A percentile compares a stretch with the other conserved stretches of the same genome.
These are phyloP conservation scores for Pseudopithomyces chartarum DNA, from an alignment of 2,329 filamentous ascomycete species.

Conservation along the genomic window DNA sequence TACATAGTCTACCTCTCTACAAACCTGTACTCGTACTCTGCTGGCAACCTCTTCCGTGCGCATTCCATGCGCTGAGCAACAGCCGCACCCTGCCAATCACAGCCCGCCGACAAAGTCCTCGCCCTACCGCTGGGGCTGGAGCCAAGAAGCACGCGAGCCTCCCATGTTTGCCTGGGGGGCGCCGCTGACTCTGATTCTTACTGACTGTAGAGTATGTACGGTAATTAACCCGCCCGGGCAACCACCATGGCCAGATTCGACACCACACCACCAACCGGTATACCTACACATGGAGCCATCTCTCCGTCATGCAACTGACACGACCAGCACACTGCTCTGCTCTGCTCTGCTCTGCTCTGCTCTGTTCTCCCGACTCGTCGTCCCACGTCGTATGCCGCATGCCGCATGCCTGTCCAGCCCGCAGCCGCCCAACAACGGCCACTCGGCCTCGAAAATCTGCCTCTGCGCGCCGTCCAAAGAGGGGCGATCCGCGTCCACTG, in stretches of 20 bases:
- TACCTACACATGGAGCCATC: too few relatives aligned
- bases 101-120: slow-evolving; percentile 25
- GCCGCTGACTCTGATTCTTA: slow-evolving; percentile 18
- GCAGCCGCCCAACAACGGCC: not conserved
- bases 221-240: slow-evolving; percentile 24
- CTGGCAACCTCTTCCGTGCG: slow-evolving; percentile 6
- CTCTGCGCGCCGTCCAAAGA: not conserved
- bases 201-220: too few relatives aligned
- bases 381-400: not conserved
- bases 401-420: not conserved
- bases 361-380: slow-evolving; percentile 3
- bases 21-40: too few relatives aligned
- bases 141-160: slow-evolving; percentile 21
- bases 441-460: not conserved
- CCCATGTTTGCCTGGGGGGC: slow-evolving; percentile 22
- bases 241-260: slow-evolving; percentile 26
- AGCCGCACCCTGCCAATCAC: slow-evolving; percentile 26
- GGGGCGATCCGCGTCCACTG: slow-evolving; percentile 9
- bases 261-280: not conserved
- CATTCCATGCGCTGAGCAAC: slow-evolving; percentile 9
- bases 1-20: too few relatives aligned
- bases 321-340: not conserved
- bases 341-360: too few relatives aligned
- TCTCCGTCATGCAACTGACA: not conserved
- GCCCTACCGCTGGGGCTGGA: slow-evolving; percentile 38